Conservation (phyloP, 1,284 basidiomycete genomes). For the Leccinum brunneo-olivaceum region DNA sequence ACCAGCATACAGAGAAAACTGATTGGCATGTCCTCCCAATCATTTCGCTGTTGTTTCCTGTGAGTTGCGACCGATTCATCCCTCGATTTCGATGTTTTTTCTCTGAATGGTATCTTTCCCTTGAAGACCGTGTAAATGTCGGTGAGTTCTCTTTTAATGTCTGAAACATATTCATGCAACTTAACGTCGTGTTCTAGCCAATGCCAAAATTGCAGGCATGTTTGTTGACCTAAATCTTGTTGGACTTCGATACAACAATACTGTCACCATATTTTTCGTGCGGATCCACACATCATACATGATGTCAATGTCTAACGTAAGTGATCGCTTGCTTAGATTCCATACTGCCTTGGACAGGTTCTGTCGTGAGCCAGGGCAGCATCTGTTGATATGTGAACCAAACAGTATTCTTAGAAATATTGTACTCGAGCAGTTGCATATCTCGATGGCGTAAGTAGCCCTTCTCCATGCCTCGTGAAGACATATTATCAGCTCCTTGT, state of each 20-base stretch:
- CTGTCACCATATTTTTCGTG: constrained; percentile 41
- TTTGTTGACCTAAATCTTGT: constrained; percentile 31
- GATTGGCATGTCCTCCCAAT: constrained; percentile 42
- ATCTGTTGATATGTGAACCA: background rate
- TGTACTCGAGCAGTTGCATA: constrained; percentile 17
- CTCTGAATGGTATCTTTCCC: background rate
- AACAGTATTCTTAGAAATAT: constrained; percentile 31
- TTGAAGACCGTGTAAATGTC: constrained; percentile 29
- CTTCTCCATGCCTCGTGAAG: constrained; percentile 20
- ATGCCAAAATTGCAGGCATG: constrained; percentile 33
- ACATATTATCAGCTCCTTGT: constrained; percentile 21
- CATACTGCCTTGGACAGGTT: constrained; percentile 39
- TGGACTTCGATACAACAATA: constrained; percentile 37
- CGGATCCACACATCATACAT: constrained; percentile 4
- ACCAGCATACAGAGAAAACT: constrained; percentile 38
- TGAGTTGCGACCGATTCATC: constrained; percentile 21
- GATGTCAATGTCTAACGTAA: background rate
- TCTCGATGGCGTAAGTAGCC: constrained; percentile 36
- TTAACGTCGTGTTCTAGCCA: constrained; percentile 10
- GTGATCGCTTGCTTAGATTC: constrained; percentile 26
- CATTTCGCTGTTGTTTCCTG: constrained; percentile 43
- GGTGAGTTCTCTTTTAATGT: constrained; percentile 11
- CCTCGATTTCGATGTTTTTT: background rate
- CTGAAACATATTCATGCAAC: background rate
- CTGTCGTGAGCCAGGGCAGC: constrained; percentile 34